These are phyloP conservation scores for Pleurostoma richardsiae DNA, from an alignment of 2,329 filamentous ascomycete species.

Conservation along the genomic window DNA sequence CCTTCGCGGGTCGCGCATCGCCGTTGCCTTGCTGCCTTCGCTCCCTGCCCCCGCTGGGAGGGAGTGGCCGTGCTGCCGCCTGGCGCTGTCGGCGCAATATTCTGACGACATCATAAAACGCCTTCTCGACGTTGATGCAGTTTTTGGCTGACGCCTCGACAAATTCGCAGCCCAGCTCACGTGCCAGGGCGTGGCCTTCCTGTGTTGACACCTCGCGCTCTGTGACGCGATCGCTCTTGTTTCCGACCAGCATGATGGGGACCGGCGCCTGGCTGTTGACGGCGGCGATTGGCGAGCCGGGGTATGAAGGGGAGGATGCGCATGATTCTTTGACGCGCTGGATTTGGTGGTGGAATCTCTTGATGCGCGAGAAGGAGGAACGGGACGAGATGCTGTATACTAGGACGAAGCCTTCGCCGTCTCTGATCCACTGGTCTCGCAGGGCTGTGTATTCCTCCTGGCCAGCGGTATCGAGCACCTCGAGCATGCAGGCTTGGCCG, in stretches of 20 bases:
- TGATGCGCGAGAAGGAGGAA: constrained; percentile 90
- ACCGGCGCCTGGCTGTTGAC: constrained; percentile 61
- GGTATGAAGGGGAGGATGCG: constrained; percentile 70
- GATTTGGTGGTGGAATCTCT: constrained; percentile 94
- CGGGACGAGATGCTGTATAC: constrained; percentile 98
- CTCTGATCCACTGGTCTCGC: constrained; percentile 96
- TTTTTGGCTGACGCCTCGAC: constrained; percentile 97
- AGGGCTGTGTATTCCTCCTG: constrained; percentile 98
- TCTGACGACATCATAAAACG: constrained; percentile 94
- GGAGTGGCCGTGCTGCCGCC: constrained; percentile 33
- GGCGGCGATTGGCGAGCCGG: constrained; percentile 65
- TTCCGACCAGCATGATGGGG: constrained; percentile 96
- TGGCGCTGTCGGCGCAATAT: constrained; percentile 82
- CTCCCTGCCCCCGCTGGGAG: constrained; percentile 23
- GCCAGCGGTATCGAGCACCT: constrained; percentile 93
- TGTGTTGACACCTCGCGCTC: constrained; percentile 96
- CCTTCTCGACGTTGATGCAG: constrained; percentile 97
- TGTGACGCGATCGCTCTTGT: constrained; percentile 95
- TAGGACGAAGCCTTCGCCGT: constrained; percentile 94
- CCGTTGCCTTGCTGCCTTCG: constrained; percentile 14
- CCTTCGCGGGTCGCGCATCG: constrained; percentile 16
- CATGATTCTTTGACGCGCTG: constrained; percentile 94
- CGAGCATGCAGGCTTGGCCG: constrained; percentile 91
- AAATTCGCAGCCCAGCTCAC: constrained; percentile 91
- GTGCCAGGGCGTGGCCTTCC: constrained; percentile 86